These are phyloP conservation scores for Porphyra umbilicalis DNA, from an alignment of 31 red algal genomes.

Conservation along the genomic window DNA sequence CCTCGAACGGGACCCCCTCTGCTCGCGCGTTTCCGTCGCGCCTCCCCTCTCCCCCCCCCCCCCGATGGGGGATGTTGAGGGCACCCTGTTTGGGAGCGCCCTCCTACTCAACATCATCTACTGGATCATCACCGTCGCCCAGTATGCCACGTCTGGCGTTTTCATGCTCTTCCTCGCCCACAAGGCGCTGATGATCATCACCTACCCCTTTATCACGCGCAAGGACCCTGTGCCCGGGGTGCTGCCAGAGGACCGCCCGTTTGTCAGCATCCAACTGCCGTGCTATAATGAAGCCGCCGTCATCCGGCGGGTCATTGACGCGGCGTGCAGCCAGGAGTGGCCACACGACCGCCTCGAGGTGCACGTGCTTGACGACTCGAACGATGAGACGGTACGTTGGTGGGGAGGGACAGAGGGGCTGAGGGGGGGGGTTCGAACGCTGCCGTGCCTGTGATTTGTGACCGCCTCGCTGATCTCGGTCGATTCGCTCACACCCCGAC, in stretches of 20 bases:
- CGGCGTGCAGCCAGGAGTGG: background rate
- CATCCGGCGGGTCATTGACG: background rate
- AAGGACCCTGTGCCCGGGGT: background rate
- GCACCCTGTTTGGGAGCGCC: background rate
- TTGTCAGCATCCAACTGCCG: background rate
- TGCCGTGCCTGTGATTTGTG: too few relatives aligned
- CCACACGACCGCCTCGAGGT: background rate
- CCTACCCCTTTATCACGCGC: background rate
- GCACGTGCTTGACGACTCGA: constrained; percentile 5
- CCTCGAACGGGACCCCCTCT: too few relatives aligned
- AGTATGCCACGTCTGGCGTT: background rate
- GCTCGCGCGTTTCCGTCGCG: too few relatives aligned
- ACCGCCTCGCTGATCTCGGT: background rate
- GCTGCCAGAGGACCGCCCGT: background rate
- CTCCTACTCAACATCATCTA: background rate
- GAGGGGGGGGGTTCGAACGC: constrained; percentile 1
- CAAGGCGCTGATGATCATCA: background rate
- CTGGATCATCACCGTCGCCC: background rate
- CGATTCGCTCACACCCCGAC: background rate
- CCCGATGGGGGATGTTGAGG: background rate
- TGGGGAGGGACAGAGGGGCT: background rate
- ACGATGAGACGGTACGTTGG: constrained; percentile 9
- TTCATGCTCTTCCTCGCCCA: background rate
- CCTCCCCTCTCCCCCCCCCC: too few relatives aligned
- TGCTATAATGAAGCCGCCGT: background rate